phyloP scores from a whole-genome alignment of 441 rosid species.

The Omphalea diandra region DNA sequence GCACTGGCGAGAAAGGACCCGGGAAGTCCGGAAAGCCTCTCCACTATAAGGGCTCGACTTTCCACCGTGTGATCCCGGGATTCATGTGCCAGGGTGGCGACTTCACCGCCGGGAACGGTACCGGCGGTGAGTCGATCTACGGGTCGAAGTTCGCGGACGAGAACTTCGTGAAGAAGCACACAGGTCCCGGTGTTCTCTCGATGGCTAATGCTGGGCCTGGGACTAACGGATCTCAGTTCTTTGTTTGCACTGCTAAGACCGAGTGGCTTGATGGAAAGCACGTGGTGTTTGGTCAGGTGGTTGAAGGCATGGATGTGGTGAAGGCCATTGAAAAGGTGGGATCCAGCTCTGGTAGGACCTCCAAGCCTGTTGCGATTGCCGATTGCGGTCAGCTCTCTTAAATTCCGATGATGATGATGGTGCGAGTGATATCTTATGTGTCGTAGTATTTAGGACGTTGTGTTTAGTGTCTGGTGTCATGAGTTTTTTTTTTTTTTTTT shows the following conservation, averaged over 20 bases:
- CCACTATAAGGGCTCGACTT: slow-evolving; percentile 67
- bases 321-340: slow-evolving; percentile 61
- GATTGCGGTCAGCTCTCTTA: slow-evolving; percentile 76
- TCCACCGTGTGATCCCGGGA: slow-evolving; percentile 74
- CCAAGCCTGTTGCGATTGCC: slow-evolving; percentile 49
- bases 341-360: slow-evolving; percentile 50
- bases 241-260: slow-evolving; percentile 63
- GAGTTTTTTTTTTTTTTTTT: background rate
- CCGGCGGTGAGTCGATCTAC: slow-evolving; percentile 84
- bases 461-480: background rate
- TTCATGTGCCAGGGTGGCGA: slow-evolving; percentile 87
- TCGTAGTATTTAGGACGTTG: slow-evolving; percentile 3
- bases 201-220: slow-evolving; percentile 82
- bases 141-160: slow-evolving; percentile 74
- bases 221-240: slow-evolving; percentile 82
- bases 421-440: background rate
- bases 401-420: background rate
- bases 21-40: slow-evolving; percentile 63
- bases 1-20: slow-evolving; percentile 80
- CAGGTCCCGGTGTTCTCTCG: slow-evolving; percentile 68
- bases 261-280: slow-evolving; percentile 86
- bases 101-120: slow-evolving; percentile 83
- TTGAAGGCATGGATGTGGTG: slow-evolving; percentile 70
- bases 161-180: slow-evolving; percentile 80
- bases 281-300: slow-evolving; percentile 78